Evolutionary conservation across 73 alveolate genomes (phyloP).

Genomic region (Uronychia setigera): DNA sequence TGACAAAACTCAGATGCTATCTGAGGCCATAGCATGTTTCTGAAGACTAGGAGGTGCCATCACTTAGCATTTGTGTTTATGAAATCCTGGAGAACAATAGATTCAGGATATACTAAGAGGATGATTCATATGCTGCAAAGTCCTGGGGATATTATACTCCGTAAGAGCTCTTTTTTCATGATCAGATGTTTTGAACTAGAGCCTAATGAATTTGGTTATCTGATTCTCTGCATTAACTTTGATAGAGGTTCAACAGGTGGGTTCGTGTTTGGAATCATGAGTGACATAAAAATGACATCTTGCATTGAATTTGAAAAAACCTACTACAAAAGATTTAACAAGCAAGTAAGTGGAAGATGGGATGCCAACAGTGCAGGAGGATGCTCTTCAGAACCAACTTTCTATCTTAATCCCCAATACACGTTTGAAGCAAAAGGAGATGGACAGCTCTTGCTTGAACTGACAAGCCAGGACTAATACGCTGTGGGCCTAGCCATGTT

Average conservation of each 20-base stretch:
- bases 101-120: constrained; percentile 4
- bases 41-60: background rate
- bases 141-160: background rate
- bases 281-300: background rate
- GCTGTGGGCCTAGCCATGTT: constrained; percentile 5
- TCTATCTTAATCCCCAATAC: background rate
- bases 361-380: constrained; percentile 5
- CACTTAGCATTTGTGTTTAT: constrained; percentile 1
- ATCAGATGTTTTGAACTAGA: constrained; percentile 9
- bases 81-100: background rate
- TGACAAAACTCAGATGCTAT: background rate
- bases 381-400: constrained; percentile 7
- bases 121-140: constrained; percentile 7
- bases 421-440: background rate
- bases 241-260: background rate
- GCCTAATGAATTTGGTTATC: background rate
- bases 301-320: background rate
- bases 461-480: background rate
- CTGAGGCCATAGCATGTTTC: background rate
- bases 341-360: background rate
- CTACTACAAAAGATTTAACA: background rate
- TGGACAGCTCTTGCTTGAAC: background rate
- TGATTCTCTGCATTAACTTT: constrained; percentile 3
- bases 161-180: background rate
- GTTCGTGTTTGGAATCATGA: background rate